Base-by-base conservation (phyloP, 306 rosid genomes). In the Neltuma alba region DNA sequence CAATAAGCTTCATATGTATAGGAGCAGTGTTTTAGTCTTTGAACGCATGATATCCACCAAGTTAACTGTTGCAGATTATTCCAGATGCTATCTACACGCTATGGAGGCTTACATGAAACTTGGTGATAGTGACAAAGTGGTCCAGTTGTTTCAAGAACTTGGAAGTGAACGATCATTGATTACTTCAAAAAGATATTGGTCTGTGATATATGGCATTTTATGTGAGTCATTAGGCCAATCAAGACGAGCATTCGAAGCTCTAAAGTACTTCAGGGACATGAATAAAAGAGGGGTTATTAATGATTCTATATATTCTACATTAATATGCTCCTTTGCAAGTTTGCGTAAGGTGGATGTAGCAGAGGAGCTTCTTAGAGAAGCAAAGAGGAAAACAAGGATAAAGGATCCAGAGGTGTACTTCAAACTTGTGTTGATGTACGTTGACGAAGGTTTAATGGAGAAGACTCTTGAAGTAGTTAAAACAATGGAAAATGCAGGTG, bases 1-100 rank as follows among this genome's bases (percentile, higher is more conserved):
- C 36, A 92, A 92, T 67, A 85, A 83, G 89, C 82, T 92, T 77
- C 97, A 90, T 54, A 92, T 92, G 94, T 89, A 79, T 85, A 87
- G 84, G 80, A 87, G 81, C 60, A 89, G 87, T 34, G 75, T 88
- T 45, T 79, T 50, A 27, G 66, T 87, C 52, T 90, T 72, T 37
- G 85, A 82, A 5, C 18, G 64, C 72, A 47, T 89, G 93, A 83
- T 80, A 73, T 83, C 82, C 10, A 41, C 66, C 5, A 36, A 69
- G 48, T 57, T 87, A 75, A 66, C 55, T 77, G 54, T 76, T 7
- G 78, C 87, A 6, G 66, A 60, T 60, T 60, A 60, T 83, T 84
- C 90, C 1, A 80, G 78, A 38, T 86, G 93, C 48, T 92, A 82
- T 83, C 82, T 79, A 21, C 84, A 74, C 69, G 50, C 80, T 23